Base-by-base conservation (phyloP, 306 rosid species). In the Dicorynia guianensis region DNA sequence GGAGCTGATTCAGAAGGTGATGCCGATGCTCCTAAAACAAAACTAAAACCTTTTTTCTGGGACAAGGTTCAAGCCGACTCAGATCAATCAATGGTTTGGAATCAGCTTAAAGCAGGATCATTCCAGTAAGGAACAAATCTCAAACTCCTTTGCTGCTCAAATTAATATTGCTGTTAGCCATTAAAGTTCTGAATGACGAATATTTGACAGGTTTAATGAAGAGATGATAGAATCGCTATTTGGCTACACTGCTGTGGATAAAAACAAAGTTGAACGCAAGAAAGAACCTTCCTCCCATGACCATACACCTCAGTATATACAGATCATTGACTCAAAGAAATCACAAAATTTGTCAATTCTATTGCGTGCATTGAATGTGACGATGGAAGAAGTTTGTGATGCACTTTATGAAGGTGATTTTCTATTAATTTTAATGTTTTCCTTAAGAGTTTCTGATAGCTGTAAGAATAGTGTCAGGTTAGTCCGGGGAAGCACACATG, bases 51-150 rank as follows among this genome's bases (percentile, higher is more conserved):
- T 1, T 96, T 96, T 75, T 96, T 96, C 81, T 96, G 99, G 99
- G 99, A 96, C 80, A 96, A 92, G 85, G 99, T 96, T 84, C 88
- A 84, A 71, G 99, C 99, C 62, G 90, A 76, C 89, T 85, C 99
- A 9, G 90, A 92, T 76, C 81, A 89, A n/a, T 87, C 99, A 61
- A 96, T 96, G 99, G 99, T 96, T 77, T 96, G 99, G 99, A 92
- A 84, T 88, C 98, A 96, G 81, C 79, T 96, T 79, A 89, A 90
- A 83, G 78, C 96, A 34, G 99, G 99, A 81, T 96, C 99, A 33
- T 96, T 96, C 87, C 99, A 96, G 99, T 96, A 84, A 85, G 99
- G 76, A 73, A 63, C 59, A 73, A 62, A 79, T 74, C 72, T 50
- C 13, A 72, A 59, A 64, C 6, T 52, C 30, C 11, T 63, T 48